These are phyloP conservation scores for Salvia miltiorrhiza DNA, from an alignment of 257 asterid species.

Conservation along the genomic window DNA sequence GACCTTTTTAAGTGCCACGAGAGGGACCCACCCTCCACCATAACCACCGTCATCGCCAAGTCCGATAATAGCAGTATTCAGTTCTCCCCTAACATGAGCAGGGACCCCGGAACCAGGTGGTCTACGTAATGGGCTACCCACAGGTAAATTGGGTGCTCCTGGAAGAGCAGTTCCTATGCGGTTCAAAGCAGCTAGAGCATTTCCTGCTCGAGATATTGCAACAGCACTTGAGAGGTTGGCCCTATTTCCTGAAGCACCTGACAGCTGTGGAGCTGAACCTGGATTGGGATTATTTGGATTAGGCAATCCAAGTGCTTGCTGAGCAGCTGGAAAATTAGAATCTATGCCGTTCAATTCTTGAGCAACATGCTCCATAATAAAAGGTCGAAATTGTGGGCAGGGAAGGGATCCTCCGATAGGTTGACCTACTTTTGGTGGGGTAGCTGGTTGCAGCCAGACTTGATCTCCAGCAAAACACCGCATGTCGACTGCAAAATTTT, in stretches of 20 bases:
- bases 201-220: conserved; percentile 66
- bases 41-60: conserved; percentile 99
- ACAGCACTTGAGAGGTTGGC: conserved; percentile 49
- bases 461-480: conserved; percentile 99
- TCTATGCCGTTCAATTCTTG: conserved; percentile 96
- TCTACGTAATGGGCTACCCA: conserved; percentile 57
- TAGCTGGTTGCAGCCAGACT: conserved; percentile 99
- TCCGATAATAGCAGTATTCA: conserved; percentile 97
- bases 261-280: conserved; percentile 51
- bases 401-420: conserved; percentile 94
- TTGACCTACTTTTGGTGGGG: conserved; percentile 98
- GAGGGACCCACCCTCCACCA: conserved; percentile 99
- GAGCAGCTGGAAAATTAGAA: conserved; percentile 77
- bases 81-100: conserved; percentile 93
- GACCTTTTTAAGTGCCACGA: conserved; percentile 94
- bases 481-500: conserved; percentile 97
- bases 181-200: conserved; percentile 58
- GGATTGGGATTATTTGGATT: conserved; percentile 52
- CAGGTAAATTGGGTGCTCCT: conserved; percentile 53
- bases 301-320: conserved; percentile 67
- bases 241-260: conserved; percentile 63
- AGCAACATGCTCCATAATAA: conserved; percentile 99
- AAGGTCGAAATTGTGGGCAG: conserved; percentile 98
- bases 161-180: conserved; percentile 72
- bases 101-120: conserved; percentile 90